Evolutionary conservation across 768 basidiomycete genomes (phyloP).

Genomic region (Candolleomyces efflorescens): DNA sequence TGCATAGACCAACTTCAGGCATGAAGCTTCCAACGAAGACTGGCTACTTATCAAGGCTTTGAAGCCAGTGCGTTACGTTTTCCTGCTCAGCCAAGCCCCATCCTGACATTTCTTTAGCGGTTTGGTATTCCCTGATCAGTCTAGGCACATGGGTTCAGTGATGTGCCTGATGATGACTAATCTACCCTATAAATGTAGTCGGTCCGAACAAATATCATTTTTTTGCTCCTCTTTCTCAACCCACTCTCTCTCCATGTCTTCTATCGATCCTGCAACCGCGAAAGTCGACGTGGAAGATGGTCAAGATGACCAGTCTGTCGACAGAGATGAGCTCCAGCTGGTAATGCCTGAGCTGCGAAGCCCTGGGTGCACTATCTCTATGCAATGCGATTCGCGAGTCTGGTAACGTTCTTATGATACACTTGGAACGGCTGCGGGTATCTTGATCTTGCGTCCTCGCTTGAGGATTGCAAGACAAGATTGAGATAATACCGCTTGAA

Average conservation of each 20-base stretch:
- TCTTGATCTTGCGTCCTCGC: conserved; percentile 41
- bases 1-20: conserved; percentile 74
- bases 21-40: conserved; percentile 85
- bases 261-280: conserved; percentile 18
- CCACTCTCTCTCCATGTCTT: conserved; percentile 3
- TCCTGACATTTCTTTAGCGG: conserved; percentile 17
- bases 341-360: conserved; percentile 31
- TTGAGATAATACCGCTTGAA: conserved; percentile 99
- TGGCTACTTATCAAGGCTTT: conserved; percentile 90
- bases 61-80: conserved; percentile 59
- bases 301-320: conserved; percentile 22
- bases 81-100: neutral
- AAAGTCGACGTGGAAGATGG: conserved; percentile 19
- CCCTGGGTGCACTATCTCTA: conserved; percentile 24
- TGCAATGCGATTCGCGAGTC: conserved; percentile 32
- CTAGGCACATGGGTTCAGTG: neutral
- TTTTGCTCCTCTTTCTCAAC: conserved; percentile 3
- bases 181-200: neutral
- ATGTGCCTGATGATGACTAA: conserved; percentile 9
- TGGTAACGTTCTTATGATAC: conserved; percentile 74
- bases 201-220: neutral
- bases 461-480: conserved; percentile 41
- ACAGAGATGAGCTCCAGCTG: conserved; percentile 44
- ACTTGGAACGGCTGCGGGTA: conserved; percentile 92
- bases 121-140: conserved; percentile 26